Evolutionary conservation across 2,329 filamentous ascomycete species (phyloP), one percentile per base, ranked within the genome.

Genomic region (Fonsecaea multimorphosa): DNA sequence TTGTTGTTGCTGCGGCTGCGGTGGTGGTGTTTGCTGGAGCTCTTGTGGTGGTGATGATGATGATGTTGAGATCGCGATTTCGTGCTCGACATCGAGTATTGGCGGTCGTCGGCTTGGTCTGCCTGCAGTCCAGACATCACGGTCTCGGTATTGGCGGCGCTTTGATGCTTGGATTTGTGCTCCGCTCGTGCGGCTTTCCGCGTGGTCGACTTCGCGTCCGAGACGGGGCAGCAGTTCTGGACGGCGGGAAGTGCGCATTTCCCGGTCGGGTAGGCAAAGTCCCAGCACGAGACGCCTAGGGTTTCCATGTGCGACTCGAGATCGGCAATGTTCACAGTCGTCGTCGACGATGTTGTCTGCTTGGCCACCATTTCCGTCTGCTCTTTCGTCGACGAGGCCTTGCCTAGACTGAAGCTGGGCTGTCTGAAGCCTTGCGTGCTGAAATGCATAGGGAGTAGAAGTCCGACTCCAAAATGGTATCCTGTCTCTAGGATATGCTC

Each of bases 271-370:
- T 68, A 68, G 27, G 66, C 66, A 34, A 68, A 68, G 36, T 68
- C 66, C 66, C 66, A 68, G 52, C 55, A 66, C 19, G 64, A 54
- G 9, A 66, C 44, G 60, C 64, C 64, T 40, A 22, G 60, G n/a
- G 46, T 34, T 38, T 61, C 58, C 64, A 66, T 58, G 7, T 62
- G 14, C 22, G 44, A 14, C 32, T 58, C 19, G 22, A 38, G 19
- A 9, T 55, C 36, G 31, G 53, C 4, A 1, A 14, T 58, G 24
- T 31, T 54, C 19, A 36, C 12, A n/a, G 29, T 19, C 16, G 44
- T 58, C 12, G 32, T 55, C 16, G 53, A 31, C 16, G 53, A 31
- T 22, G 19, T 0, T n/a, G 27, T 24, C 19, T 51, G 58, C 31
- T 36, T 52, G 8, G 27, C 38, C 29, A 29, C 58, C 58, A 53